Base-by-base conservation (phyloP, 2,329 filamentous ascomycete species). In the Stachybotrys echinatus region DNA sequence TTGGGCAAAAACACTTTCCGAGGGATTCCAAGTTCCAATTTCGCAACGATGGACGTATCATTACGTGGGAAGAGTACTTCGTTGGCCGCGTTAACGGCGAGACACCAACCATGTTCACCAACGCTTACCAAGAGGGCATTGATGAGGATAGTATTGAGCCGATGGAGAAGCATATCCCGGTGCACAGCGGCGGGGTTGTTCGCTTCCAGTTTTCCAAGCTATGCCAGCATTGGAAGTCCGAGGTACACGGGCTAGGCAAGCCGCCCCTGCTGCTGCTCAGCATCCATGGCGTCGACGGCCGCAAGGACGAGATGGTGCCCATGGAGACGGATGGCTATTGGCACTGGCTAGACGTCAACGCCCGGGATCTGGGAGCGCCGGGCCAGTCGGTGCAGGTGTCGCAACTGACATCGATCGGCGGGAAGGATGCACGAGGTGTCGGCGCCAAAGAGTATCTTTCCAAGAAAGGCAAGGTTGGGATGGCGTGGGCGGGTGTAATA, bases 31-130 rank as follows among this genome's bases (percentile, higher is more conserved):
- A 69, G 5, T 74, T 89, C 52, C 92, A 95, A 63, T 92, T 87
- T 72, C 84, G 89, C 38, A 74, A 75, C 14, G 89, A 95, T 59
- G 87, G 89, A 1, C 74, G 84, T 3, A 66, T 74, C 4, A 71
- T 85, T 5, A 76, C 75, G 0, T 97, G 91, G 89, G 88, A 92
- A 56, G 87, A 95, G 59, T 97, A 96, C 64, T 81, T 87, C 49
- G 66, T 83, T 18, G 87, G 86, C 4, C 77, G 81, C 40, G 69
- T 75, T 1, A 68, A 71, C 3, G 74, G 74, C 34, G 74, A 77
- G 52, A 71, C 71, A 5, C 69, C 77, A 12, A 64, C 66, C n/a
- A 69, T 77, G 51, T 83, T 69, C 54, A 65, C 66, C 20, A 71
- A 70, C 14, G 69, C 66, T 1, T 60, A 67, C 17, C 65, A 74